Base-by-base conservation (phyloP, 139 green algal genomes). In the Chloropicon primus region DNA sequence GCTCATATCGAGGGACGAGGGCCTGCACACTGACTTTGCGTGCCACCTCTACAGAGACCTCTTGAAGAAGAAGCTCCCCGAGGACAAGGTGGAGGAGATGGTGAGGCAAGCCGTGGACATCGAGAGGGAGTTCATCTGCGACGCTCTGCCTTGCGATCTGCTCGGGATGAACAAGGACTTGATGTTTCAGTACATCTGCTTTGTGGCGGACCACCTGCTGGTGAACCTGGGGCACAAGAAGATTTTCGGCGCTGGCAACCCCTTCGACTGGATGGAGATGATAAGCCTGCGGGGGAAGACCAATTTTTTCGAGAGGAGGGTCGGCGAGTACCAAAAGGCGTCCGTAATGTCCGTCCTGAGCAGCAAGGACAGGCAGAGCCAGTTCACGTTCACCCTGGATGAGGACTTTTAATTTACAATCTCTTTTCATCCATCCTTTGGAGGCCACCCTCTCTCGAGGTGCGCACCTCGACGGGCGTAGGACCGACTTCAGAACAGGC, bases 181-280 rank as follows among this genome's bases (percentile, higher is more conserved):
- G 22, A 94, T 94, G 89, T 80, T 73, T 17, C 72, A 88, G 77
- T 93, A 92, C 84, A 91, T 93, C 77, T 80, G 89, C 76, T 93
- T 90, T 82, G 89, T 93, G n/a, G 89, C 89, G 2, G 88, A 93
- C 79, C 85, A 87, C 22, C 83, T 94, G 73, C 81, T 94, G 76
- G 78, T 82, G 28, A 2, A 80, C 22, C 80, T 93, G 24, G 86
- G 87, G 1, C 82, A 85, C 76, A 27, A 81, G 21, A 88, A 87
- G 81, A 75, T 88, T 26, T 95, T 93, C 84, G 81, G 90, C 29
- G 72, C 77, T 2, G 3, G 26, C 24, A 95, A 95, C 84, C 90
- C 90, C 22, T 95, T 95, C 75, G 90, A 95, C 82, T 95, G 86
- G 86, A 95, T 95, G 90, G 90, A 95, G 78, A 84, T 92, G 74